Percentiles rank a stretch among this genome's conserved stretches.
These are phyloP conservation scores for Ceratocystis cacaofunesta DNA, from an alignment of 2,329 filamentous ascomycete genomes.

Conservation along the genomic window DNA sequence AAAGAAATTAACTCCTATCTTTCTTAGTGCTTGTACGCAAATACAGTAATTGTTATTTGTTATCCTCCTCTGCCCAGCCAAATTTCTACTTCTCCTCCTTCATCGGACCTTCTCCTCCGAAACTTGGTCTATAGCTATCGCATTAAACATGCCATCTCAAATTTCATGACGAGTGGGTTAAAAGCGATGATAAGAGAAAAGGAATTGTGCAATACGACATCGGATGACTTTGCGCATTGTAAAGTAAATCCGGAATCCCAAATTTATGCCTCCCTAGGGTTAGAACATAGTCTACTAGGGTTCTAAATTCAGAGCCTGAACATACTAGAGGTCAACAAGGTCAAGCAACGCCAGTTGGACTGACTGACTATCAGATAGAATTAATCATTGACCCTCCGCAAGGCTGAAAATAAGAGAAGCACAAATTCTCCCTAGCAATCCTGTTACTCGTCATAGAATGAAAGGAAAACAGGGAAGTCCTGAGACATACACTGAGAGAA, in stretches of 20 bases:
- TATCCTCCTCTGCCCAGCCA: not conserved
- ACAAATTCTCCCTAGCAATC: no score
- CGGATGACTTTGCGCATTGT: not conserved
- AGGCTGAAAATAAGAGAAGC: no score
- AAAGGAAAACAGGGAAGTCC: no score
- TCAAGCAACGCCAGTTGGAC: no score
- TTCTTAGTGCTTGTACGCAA: not conserved
- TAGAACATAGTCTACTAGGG: not conserved
- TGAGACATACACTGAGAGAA: no score
- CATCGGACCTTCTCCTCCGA: not conserved
- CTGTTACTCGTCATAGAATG: no score
- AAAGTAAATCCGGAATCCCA: not conserved
- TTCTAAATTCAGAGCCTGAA: no score
- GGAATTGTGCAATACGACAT: not conserved
- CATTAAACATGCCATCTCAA: not conserved
- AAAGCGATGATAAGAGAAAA: not conserved
- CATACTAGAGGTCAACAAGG: no score
- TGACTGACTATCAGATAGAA: no score
- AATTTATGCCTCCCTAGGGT: not conserved
- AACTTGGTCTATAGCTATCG: not conserved
- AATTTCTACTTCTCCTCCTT: not conserved
- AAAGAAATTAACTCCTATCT: no score
- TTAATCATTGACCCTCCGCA: no score
- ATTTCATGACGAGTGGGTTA: not conserved
- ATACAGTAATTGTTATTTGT: not conserved